phyloP scores from a whole-genome alignment of 2,329 filamentous ascomycete species.

The Alternaria incomplexa region DNA sequence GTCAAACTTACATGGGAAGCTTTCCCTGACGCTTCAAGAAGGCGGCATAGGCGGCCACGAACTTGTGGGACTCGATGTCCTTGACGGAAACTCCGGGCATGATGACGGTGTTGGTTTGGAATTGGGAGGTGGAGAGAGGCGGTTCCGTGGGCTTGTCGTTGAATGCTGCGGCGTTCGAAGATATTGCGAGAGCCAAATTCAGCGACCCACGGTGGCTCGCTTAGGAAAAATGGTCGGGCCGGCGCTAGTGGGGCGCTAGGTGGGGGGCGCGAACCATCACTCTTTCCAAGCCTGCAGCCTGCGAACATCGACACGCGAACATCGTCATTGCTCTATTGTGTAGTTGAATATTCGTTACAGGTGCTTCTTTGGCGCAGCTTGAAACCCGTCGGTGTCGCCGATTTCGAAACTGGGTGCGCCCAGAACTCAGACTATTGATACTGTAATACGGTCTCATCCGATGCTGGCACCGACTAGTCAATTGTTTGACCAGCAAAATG shows the following conservation, averaged over 20 bases:
- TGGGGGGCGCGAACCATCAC: not conserved
- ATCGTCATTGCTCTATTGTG: not conserved
- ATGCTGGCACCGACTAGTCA: too few species aligned
- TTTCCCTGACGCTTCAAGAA: slow-evolving; percentile 96
- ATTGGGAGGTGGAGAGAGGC: slow-evolving; percentile 16
- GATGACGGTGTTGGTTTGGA: slow-evolving; percentile 63
- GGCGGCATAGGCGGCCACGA: slow-evolving; percentile 83
- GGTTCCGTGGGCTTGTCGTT: slow-evolving; percentile 30
- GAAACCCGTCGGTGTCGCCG: too few species aligned
- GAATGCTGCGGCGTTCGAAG: slow-evolving; percentile 20
- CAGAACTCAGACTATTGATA: too few species aligned
- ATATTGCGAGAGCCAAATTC: slow-evolving; percentile 4
- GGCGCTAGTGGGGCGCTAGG: slow-evolving; percentile 10
- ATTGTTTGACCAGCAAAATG: too few species aligned
- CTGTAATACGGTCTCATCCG: too few species aligned
- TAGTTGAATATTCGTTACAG: not conserved
- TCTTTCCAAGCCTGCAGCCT: not conserved
- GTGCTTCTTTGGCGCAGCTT: not conserved
- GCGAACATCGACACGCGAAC: not conserved
- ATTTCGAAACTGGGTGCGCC: too few species aligned
- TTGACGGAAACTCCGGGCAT: slow-evolving; percentile 84
- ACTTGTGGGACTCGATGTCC: slow-evolving; percentile 90
- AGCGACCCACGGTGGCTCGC: slow-evolving; percentile 25
- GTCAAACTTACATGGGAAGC: slow-evolving; percentile 68
- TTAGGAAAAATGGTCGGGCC: slow-evolving; percentile 30